Conservation (phyloP, 768 basidiomycete genomes). For the Panaeolus papilionaceus region DNA sequence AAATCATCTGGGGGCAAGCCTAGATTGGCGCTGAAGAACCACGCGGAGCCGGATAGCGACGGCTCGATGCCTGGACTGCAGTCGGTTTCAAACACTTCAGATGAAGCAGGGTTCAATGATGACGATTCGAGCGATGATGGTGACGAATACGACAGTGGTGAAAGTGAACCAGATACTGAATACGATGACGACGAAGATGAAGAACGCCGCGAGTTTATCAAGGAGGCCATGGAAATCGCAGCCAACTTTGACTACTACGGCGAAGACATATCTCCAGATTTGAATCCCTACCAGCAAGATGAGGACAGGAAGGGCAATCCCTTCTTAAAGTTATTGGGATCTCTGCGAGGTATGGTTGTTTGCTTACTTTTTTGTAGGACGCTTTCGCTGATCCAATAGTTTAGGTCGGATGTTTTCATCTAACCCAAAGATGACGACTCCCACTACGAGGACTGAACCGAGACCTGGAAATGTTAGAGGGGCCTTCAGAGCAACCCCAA, state of each 20-base stretch:
- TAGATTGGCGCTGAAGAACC: slow-evolving; percentile 3
- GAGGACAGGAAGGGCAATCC: slow-evolving; percentile 74
- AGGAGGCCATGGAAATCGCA: slow-evolving; percentile 77
- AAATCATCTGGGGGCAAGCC: not conserved
- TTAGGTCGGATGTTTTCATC: slow-evolving; percentile 70
- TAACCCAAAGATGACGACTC: slow-evolving; percentile 46
- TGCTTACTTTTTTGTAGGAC: slow-evolving; percentile 7
- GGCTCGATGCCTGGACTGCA: slow-evolving; percentile 73
- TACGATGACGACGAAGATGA: slow-evolving; percentile 77
- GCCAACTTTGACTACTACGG: slow-evolving; percentile 62
- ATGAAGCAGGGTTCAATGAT: slow-evolving; percentile 39
- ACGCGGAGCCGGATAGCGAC: slow-evolving; percentile 25
- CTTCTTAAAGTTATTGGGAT: slow-evolving; percentile 77
- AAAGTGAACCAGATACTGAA: not conserved
- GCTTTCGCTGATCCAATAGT: slow-evolving; percentile 5
- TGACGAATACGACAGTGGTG: slow-evolving; percentile 40
- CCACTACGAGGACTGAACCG: slow-evolving; percentile 33
- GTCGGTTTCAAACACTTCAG: slow-evolving; percentile 67
- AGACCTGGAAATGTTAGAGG: slow-evolving; percentile 29
- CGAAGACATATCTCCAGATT: slow-evolving; percentile 37
- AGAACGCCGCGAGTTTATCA: slow-evolving; percentile 60
- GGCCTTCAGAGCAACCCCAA: slow-evolving; percentile 35
- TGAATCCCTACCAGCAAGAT: slow-evolving; percentile 48
- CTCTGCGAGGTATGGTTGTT: slow-evolving; percentile 63
- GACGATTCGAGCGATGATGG: slow-evolving; percentile 46